These are phyloP conservation scores for Lycium barbarum DNA, from an alignment of 257 asterid genomes.

Conservation along the genomic window DNA sequence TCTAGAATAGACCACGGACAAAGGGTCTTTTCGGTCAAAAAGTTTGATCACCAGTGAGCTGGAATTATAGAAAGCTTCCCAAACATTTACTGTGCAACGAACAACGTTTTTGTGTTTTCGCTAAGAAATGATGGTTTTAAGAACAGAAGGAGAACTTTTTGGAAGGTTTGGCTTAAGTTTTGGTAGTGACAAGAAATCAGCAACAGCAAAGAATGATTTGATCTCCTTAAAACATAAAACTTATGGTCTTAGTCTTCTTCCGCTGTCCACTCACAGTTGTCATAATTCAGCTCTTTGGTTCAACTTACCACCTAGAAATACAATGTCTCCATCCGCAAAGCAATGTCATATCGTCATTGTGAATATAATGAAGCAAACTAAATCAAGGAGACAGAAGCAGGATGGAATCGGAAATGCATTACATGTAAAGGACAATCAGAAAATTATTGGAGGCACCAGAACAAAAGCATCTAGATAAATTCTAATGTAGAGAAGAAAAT, in stretches of 20 bases:
- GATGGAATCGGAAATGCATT: not conserved
- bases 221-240: not conserved
- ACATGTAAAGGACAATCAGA: not conserved
- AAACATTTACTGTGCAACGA: not conserved
- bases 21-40: not conserved
- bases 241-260: not conserved
- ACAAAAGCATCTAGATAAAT: not conserved
- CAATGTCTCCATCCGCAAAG: not conserved
- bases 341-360: not conserved
- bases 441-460: not conserved
- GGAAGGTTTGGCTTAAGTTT: not conserved
- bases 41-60: not conserved
- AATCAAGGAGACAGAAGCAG: not conserved
- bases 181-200: constrained; percentile 1
- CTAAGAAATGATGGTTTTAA: too few relatives aligned
- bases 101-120: not conserved
- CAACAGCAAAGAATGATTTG: not conserved
- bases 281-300: not conserved
- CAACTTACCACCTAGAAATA: not conserved
- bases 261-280: not conserved
- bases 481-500: not conserved
- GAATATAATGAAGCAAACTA: not conserved
- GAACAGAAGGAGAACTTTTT: not conserved
- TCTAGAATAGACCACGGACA: not conserved
- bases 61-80: not conserved